phyloP scores from a whole-genome alignment of 1,139 yeast species.

The Saccharomyces hybrid region DNA sequence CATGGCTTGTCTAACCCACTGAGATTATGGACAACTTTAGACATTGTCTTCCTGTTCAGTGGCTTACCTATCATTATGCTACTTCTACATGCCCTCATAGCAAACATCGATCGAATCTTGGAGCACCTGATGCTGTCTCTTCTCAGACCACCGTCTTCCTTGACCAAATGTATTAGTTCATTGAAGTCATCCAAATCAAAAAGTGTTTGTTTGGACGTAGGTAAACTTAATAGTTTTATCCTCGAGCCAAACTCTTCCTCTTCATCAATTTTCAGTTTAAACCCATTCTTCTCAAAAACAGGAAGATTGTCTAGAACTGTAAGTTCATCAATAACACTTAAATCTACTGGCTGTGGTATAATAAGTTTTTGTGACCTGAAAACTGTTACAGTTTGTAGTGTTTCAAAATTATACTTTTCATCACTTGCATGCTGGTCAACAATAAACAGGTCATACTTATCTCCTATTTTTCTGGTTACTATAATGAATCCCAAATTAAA shows the following conservation, averaged over 20 bases:
- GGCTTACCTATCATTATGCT: constrained; percentile 91
- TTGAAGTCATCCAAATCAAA: constrained; percentile 65
- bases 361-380: constrained; percentile 68
- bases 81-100: constrained; percentile 89
- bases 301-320: constrained; percentile 51
- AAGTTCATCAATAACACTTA: constrained; percentile 73
- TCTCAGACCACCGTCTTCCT: constrained; percentile 35
- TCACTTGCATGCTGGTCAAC: constrained; percentile 97
- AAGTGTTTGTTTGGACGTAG: constrained; percentile 60
- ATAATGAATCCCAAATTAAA: constrained; percentile 86
- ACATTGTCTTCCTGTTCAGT: constrained; percentile 53
- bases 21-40: constrained; percentile 55
- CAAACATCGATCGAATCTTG: constrained; percentile 74
- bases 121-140: constrained; percentile 52
- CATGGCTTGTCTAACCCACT: constrained; percentile 82
- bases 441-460: constrained; percentile 58
- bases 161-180: constrained; percentile 62
- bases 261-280: constrained; percentile 44
- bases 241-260: constrained; percentile 49
- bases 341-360: constrained; percentile 52
- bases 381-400: constrained; percentile 45
- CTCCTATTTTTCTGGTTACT: constrained; percentile 43
- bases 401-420: constrained; percentile 85
- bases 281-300: constrained; percentile 69
- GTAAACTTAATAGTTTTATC: constrained; percentile 54